Base-by-base conservation (phyloP, 371 early-diverging fungal species). In the Lichtheimia ramosa region DNA sequence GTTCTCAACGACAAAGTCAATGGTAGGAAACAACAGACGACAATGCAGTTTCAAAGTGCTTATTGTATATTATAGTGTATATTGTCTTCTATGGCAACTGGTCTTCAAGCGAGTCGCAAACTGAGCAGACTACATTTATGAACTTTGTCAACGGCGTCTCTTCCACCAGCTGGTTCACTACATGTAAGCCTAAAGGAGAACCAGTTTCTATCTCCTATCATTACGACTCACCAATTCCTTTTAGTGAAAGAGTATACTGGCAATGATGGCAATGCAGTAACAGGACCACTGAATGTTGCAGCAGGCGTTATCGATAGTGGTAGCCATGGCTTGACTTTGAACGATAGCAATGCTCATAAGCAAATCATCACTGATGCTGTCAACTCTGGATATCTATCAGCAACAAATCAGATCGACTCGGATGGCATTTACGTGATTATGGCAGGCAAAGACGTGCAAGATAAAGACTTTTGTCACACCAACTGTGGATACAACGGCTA, bases 1-100 rank as follows among this genome's bases (percentile, higher is more conserved):
- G 66, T 79, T 5, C 79, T 79, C 21, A 63, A 55, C 53, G 71
- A 70, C 48, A 63, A 62, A 56, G 76, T 79, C 39, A 79, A 79
- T 63, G 79, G 79, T 79, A 74, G 10, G 34, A 4, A 34, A 34
- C 34, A 34, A 34, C 10, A 34, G 34, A 10, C 5, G 34, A 34
- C 2, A 4, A 34, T 20, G 13, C 21, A 10, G 15, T 23, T 5
- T 1, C 15, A 53, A 3, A 39, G 34, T 39, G 4, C 25, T 25
- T n/a, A 24, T 16, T 39, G 0, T 53, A 25, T 53, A 25, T 46
- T 49, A 2, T 55, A 81, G 81, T 70, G 3, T 81, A 81, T 58
- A 56, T 79, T 41, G 73, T 83, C 34, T 83, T 77, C 56, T 83
- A 83, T 59, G 84, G 84, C 34, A 62, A 74, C 25, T 82, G 82